A percentile compares a stretch with the other conserved stretches of the same genome.
These are phyloP conservation scores for Solanum clarkiae DNA, from an alignment of 257 asterid species.

Conservation along the genomic window DNA sequence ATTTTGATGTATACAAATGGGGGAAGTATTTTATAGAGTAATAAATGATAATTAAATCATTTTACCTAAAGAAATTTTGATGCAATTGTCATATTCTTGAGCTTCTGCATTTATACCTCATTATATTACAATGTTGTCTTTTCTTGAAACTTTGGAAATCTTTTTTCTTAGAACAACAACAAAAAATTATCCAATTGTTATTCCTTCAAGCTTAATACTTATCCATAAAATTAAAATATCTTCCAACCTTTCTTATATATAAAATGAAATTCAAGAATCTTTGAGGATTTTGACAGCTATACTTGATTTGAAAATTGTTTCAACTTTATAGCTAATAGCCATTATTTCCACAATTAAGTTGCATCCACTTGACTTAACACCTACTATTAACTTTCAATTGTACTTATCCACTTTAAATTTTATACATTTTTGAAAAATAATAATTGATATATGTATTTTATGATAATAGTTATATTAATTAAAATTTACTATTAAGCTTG, in stretches of 20 bases:
- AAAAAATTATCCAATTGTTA: not conserved
- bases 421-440: too few relatives aligned
- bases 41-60: too few relatives aligned
- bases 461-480: too few relatives aligned
- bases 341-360: not conserved
- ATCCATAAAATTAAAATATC: not conserved
- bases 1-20: too few relatives aligned
- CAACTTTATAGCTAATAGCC: not conserved
- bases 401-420: not conserved
- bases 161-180: not conserved
- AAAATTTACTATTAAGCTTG: too few relatives aligned
- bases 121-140: not conserved
- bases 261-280: not conserved
- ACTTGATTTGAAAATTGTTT: not conserved
- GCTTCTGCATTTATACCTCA: too few relatives aligned
- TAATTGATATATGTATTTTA: too few relatives aligned
- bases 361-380: not conserved
- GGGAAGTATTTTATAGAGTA: too few relatives aligned
- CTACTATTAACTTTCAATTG: too few relatives aligned
- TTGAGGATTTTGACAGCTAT: not conserved
- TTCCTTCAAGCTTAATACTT: not conserved
- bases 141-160: not conserved
- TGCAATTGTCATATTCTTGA: too few relatives aligned
- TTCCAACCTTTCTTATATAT: not conserved
- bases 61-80: too few relatives aligned